These are phyloP conservation scores for Thelephora terrestris DNA, from an alignment of 1,284 basidiomycete genomes.

Conservation along the genomic window DNA sequence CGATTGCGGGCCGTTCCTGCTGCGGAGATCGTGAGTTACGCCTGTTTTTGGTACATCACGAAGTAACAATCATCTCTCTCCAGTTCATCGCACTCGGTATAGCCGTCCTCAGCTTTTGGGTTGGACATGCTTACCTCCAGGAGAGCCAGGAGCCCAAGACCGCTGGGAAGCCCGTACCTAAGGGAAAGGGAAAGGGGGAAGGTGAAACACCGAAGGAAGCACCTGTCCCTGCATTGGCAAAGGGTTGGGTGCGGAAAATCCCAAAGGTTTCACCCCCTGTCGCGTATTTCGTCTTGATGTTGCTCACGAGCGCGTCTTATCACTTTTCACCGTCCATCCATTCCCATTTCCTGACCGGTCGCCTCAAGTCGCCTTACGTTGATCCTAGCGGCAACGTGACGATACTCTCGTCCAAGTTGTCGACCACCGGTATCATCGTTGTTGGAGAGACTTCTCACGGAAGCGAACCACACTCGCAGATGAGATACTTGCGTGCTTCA, in stretches of 20 bases:
- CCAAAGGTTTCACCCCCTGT: slow-evolving; percentile 27
- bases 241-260: slow-evolving; percentile 15
- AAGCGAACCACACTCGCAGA: slow-evolving; percentile 31
- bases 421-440: slow-evolving; percentile 68
- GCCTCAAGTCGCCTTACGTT: slow-evolving; percentile 39
- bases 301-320: slow-evolving; percentile 9
- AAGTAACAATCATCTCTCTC: background rate
- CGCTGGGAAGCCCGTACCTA: background rate
- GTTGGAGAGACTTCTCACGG: slow-evolving; percentile 54
- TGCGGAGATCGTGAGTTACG: background rate
- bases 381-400: slow-evolving; percentile 47
- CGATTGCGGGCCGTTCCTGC: background rate
- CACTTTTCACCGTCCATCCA: slow-evolving; percentile 36
- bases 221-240: slow-evolving; percentile 7
- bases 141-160: background rate
- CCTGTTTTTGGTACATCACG: no score
- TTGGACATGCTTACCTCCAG: background rate
- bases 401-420: slow-evolving; percentile 60
- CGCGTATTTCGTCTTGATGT: slow-evolving; percentile 15
- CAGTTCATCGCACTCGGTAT: background rate
- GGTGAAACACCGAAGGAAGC: slow-evolving; percentile 10
- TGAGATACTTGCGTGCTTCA: slow-evolving; percentile 77
- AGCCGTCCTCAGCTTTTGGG: background rate
- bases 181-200: slow-evolving; percentile 6
- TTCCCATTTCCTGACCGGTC: slow-evolving; percentile 35